These are phyloP conservation scores for Corrigiola litoralis DNA, from an alignment of 179 eudicot genomes.

Conservation along the genomic window DNA sequence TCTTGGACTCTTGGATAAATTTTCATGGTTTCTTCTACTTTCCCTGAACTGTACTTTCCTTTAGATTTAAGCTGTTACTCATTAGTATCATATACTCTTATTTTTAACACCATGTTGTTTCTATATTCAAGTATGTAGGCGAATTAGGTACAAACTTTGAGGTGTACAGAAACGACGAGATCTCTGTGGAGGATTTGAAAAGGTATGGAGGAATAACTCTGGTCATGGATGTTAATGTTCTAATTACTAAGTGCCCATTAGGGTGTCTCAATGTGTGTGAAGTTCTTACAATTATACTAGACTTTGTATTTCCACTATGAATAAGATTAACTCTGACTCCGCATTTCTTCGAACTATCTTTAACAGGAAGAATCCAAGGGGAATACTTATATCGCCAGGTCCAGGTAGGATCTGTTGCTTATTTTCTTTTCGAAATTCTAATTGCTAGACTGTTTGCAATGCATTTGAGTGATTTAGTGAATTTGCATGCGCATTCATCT, in stretches of 20 bases:
- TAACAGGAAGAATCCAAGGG: constrained; percentile 88
- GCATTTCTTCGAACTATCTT: background rate
- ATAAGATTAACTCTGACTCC: constrained; percentile 3
- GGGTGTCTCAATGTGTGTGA: background rate
- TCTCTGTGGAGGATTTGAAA: constrained; percentile 78
- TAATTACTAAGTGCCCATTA: background rate
- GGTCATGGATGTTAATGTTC: background rate
- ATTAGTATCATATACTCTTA: background rate
- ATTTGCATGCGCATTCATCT: background rate
- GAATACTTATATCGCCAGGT: constrained; percentile 94
- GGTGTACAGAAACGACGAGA: constrained; percentile 94
- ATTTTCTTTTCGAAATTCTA: constrained; percentile 7
- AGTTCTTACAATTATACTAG: background rate
- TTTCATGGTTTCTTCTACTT: background rate
- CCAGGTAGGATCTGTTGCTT: constrained; percentile 56
- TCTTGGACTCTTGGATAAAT: background rate
- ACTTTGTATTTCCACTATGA: background rate
- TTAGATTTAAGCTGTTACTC: background rate
- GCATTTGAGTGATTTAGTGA: background rate
- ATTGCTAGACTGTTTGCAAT: background rate
- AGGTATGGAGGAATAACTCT: constrained; percentile 35
- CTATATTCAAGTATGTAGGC: constrained; percentile 71
- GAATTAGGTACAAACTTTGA: constrained; percentile 79
- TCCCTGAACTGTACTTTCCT: constrained; percentile 3
- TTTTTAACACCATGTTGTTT: background rate